These are phyloP conservation scores for Calvatia gigantea DNA, from an alignment of 768 basidiomycete genomes.

Conservation along the genomic window DNA sequence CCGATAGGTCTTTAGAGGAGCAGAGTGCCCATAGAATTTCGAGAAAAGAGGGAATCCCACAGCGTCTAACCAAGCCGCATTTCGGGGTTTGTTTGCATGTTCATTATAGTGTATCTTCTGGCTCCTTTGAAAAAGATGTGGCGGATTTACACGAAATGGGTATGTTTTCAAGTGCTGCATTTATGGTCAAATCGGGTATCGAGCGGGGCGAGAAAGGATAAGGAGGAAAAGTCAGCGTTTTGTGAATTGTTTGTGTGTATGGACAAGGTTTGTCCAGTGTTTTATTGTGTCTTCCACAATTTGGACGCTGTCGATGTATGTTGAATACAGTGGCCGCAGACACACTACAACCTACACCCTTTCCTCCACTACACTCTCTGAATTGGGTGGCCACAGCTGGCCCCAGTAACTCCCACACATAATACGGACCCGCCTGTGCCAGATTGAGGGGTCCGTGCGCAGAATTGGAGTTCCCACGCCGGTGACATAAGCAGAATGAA, in stretches of 20 bases:
- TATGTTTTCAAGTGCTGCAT: not conserved
- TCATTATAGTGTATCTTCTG: not conserved
- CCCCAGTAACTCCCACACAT: constrained; percentile 5
- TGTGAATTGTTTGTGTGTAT: constrained; percentile 41
- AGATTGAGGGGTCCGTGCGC: constrained; percentile 53
- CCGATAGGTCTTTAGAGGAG: not conserved
- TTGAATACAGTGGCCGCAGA: constrained; percentile 53
- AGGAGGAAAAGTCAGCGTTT: not conserved
- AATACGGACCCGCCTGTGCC: constrained; percentile 12
- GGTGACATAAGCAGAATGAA: constrained; percentile 48
- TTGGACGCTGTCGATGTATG: constrained; percentile 67
- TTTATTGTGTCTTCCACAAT: constrained; percentile 73
- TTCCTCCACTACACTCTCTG: constrained; percentile 26
- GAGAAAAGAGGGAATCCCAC: not conserved
- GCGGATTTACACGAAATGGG: not conserved
- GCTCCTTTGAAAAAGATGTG: not conserved
- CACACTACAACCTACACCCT: constrained; percentile 40
- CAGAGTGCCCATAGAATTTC: not conserved
- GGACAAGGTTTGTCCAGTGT: constrained; percentile 54
- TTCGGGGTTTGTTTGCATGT: not conserved
- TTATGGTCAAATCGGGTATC: no score
- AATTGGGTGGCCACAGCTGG: not conserved
- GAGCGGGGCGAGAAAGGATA: not conserved
- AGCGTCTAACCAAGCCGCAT: not conserved
- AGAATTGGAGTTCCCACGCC: constrained; percentile 52